These are phyloP conservation scores for Chytriomyces hyalinus DNA, from an alignment of 192 early-diverging fungal genomes.

Conservation along the genomic window DNA sequence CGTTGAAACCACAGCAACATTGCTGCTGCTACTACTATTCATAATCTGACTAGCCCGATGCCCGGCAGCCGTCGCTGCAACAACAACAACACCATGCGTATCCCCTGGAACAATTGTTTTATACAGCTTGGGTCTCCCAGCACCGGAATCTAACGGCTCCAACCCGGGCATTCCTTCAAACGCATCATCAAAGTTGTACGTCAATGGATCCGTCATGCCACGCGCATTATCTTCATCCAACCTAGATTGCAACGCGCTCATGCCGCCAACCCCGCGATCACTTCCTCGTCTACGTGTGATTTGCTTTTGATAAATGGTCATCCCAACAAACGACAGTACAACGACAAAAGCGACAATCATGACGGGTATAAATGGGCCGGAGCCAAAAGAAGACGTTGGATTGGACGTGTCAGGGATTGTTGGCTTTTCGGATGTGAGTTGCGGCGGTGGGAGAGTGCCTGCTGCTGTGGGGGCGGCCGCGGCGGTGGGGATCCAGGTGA, in stretches of 20 bases:
- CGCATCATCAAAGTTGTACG: not conserved
- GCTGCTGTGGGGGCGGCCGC: not conserved
- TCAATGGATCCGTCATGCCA: not conserved
- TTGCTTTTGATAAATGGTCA: conserved; percentile 1
- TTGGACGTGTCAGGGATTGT: not conserved
- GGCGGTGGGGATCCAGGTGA: not conserved
- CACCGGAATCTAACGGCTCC: not conserved
- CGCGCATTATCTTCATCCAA: not conserved
- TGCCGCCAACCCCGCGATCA: not conserved
- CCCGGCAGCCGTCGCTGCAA: too few species aligned
- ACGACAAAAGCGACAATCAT: not conserved
- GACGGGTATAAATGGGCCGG: not conserved
- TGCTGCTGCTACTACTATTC: too few species aligned
- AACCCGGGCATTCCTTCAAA: not conserved
- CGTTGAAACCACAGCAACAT: too few species aligned
- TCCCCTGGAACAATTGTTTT: too few species aligned
- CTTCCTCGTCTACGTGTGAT: not conserved
- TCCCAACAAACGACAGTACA: not conserved
- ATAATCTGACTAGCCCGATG: too few species aligned
- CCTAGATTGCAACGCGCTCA: not conserved
- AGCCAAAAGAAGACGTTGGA: not conserved
- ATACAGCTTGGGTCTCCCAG: not conserved
- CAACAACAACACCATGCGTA: too few species aligned
- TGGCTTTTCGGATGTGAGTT: not conserved
- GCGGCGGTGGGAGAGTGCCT: not conserved